Evolutionary conservation across 805 yeast species (phyloP).

Genomic region (Saccharomyces kudriavzevii): DNA sequence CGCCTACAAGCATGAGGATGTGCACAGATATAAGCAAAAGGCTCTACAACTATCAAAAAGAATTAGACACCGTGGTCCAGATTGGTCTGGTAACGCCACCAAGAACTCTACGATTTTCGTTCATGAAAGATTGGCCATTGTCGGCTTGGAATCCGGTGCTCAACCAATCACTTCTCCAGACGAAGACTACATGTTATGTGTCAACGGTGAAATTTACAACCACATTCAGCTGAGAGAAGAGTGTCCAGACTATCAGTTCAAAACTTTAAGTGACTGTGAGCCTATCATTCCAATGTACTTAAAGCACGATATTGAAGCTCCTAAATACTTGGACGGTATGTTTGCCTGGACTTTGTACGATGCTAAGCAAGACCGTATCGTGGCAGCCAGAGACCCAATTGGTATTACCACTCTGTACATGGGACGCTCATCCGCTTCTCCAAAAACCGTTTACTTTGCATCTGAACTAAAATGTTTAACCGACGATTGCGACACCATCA

Average conservation of each 20-base stretch:
- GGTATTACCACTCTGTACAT: slow-evolving; percentile 94
- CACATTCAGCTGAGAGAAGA: slow-evolving; percentile 82
- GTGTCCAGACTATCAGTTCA: slow-evolving; percentile 63
- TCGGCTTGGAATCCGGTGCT: slow-evolving; percentile 95
- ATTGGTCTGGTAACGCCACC: slow-evolving; percentile 88
- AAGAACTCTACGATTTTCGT: slow-evolving; percentile 75
- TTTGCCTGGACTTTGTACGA: slow-evolving; percentile 92
- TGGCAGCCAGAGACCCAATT: slow-evolving; percentile 98
- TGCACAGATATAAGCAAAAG: slow-evolving; percentile 70
- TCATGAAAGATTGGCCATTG: slow-evolving; percentile 96
- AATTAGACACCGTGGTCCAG: slow-evolving; percentile 98
- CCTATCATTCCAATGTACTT: slow-evolving; percentile 88
- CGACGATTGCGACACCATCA: slow-evolving; percentile 88
- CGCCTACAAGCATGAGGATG: slow-evolving; percentile 73
- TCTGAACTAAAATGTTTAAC: slow-evolving; percentile 89
- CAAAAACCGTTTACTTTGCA: slow-evolving; percentile 80
- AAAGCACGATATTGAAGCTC: slow-evolving; percentile 84
- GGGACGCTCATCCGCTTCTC: slow-evolving; percentile 67
- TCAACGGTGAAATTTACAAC: slow-evolving; percentile 98
- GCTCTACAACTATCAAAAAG: slow-evolving; percentile 87
- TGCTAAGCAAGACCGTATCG: slow-evolving; percentile 69
- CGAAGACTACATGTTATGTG: slow-evolving; percentile 66
- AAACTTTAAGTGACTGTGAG: slow-evolving; percentile 92
- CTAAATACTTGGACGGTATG: slow-evolving; percentile 94
- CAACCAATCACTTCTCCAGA: slow-evolving; percentile 88